These are phyloP conservation scores for Pseudonitzschia delicatissima DNA, from an alignment of 108 stramenopile species.

Conservation along the genomic window DNA sequence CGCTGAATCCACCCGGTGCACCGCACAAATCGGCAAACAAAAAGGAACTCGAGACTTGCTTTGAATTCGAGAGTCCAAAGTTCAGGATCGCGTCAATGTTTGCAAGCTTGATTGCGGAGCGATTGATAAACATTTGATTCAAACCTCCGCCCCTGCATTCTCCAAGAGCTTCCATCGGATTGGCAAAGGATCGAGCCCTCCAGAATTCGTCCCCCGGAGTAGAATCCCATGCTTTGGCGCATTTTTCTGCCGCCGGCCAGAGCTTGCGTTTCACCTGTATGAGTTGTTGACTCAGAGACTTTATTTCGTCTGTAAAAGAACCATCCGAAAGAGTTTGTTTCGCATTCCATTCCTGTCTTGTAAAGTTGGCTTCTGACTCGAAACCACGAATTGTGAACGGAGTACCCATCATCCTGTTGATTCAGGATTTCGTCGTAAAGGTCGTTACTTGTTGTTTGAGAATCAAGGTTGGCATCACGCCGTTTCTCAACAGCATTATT, in stretches of 20 bases:
- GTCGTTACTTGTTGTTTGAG: slow-evolving; percentile 9
- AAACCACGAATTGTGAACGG: slow-evolving; percentile 27
- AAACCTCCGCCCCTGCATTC: slow-evolving; percentile 34
- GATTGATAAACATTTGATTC: slow-evolving; percentile 52
- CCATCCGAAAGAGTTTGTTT: background rate
- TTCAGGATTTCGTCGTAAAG: slow-evolving; percentile 22
- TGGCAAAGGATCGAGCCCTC: slow-evolving; percentile 57
- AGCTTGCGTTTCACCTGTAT: slow-evolving; percentile 52
- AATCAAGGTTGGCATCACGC: too few species aligned
- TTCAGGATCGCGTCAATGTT: slow-evolving; percentile 74
- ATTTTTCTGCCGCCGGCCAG: slow-evolving; percentile 51
- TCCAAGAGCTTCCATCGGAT: slow-evolving; percentile 73
- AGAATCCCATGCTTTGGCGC: slow-evolving; percentile 18
- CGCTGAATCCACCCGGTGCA: slow-evolving; percentile 87
- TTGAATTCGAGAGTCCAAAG: slow-evolving; percentile 39
- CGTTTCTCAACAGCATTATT: background rate
- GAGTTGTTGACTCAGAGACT: slow-evolving; percentile 36
- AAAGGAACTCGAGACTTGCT: slow-evolving; percentile 25
- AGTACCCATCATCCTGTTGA: slow-evolving; percentile 9
- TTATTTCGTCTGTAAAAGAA: background rate
- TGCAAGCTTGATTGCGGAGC: slow-evolving; percentile 82
- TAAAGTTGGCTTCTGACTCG: background rate
- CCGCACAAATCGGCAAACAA: slow-evolving; percentile 86
- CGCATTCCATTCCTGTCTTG: background rate
- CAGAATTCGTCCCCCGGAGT: slow-evolving; percentile 46